phyloP scores from a whole-genome alignment of 352 stramenopile species.

The Pythium vanterpoolii region DNA sequence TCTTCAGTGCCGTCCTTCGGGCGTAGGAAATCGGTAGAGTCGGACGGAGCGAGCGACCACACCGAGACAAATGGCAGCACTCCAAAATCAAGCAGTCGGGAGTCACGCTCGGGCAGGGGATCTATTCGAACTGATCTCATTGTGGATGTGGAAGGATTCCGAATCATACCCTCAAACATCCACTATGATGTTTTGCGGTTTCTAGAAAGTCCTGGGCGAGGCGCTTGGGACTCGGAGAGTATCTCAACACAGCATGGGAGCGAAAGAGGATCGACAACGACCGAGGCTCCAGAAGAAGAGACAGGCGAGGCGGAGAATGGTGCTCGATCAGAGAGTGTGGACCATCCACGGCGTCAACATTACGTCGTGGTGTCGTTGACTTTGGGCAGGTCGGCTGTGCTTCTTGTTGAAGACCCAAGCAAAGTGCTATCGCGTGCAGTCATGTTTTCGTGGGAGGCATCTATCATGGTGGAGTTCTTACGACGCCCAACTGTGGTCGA shows the following conservation, averaged over 20 bases:
- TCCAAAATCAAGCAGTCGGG: neutral
- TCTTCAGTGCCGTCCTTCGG: constrained; percentile 16
- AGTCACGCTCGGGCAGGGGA: constrained; percentile 26
- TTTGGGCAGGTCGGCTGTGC: constrained; percentile 57
- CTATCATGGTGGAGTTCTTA: constrained; percentile 59
- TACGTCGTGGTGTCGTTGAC: constrained; percentile 43
- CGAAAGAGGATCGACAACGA: neutral
- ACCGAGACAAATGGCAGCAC: constrained; percentile 1
- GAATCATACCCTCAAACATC: constrained; percentile 80
- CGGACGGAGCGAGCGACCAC: constrained; percentile 7
- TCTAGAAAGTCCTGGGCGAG: constrained; percentile 36
- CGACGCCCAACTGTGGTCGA: constrained; percentile 26
- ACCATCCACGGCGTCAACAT: constrained; percentile 27
- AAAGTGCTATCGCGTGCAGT: constrained; percentile 69
- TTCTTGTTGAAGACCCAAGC: constrained; percentile 73
- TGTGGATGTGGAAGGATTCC: constrained; percentile 71
- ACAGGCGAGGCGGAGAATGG: neutral
- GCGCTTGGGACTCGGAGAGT: constrained; percentile 6
- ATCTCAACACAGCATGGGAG: neutral
- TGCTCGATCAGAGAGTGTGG: no score
- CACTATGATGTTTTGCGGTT: constrained; percentile 76
- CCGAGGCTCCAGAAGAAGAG: neutral
- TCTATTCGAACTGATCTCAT: constrained; percentile 52
- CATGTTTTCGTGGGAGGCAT: constrained; percentile 80
- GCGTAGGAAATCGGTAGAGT: constrained; percentile 11